These are phyloP conservation scores for Syzygium malaccense DNA, from an alignment of 441 rosid genomes.

Conservation along the genomic window DNA sequence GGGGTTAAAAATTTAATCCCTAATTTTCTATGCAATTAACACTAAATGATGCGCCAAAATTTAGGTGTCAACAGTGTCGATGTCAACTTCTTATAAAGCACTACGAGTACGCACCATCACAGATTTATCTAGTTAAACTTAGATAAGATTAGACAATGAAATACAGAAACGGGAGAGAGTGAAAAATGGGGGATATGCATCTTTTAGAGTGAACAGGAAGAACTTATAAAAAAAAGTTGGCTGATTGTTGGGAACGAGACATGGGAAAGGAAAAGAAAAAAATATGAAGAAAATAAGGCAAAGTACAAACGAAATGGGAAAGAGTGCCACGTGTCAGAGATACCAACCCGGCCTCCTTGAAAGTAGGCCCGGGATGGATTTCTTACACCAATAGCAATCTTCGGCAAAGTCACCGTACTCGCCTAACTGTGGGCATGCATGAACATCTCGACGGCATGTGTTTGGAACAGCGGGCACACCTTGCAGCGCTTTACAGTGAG, in stretches of 20 bases:
- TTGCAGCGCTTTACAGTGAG: neutral
- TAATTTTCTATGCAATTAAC: no score
- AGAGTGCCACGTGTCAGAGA: neutral
- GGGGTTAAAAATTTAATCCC: no score
- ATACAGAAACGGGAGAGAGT: rapidly evolving
- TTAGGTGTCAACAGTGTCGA: no score
- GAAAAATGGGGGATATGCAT: neutral
- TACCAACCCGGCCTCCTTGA: rapidly evolving
- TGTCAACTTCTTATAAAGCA: neutral
- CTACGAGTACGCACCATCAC: rapidly evolving
- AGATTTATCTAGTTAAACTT: neutral
- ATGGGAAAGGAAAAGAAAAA: neutral
- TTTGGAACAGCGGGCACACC: neutral
- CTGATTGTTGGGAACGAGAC: neutral
- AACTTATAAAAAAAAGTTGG: neutral
- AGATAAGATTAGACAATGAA: neutral
- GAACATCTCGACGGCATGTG: rapidly evolving
- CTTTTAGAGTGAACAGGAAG: neutral
- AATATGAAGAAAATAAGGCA: rapidly evolving
- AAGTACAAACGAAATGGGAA: neutral
- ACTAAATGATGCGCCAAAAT: no score
- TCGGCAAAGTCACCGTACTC: rapidly evolving
- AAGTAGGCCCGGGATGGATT: rapidly evolving
- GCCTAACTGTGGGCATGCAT: neutral
- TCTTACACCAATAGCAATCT: rapidly evolving